Evolutionary conservation across 108 stramenopile species (phyloP).

Genomic region (Nitzschia sp.): DNA sequence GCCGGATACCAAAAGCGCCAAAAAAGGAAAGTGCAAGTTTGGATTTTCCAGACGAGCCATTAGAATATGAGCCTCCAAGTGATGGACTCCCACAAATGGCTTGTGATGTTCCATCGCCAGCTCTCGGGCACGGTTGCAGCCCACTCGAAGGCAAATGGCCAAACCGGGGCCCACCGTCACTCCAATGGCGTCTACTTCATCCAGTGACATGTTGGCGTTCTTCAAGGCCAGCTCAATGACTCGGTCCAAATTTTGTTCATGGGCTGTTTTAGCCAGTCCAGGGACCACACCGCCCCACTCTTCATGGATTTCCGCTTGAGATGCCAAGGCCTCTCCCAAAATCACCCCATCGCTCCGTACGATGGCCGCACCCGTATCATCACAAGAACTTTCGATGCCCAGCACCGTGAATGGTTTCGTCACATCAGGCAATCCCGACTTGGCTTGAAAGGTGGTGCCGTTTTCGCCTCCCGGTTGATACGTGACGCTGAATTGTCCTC

Average conservation of each 20-base stretch:
- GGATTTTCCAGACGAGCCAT: conserved; percentile 80
- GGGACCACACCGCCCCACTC: conserved; percentile 96
- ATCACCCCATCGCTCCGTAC: conserved; percentile 92
- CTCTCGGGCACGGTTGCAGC: conserved; percentile 79
- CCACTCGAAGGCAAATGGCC: conserved; percentile 97
- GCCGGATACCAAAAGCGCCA: conserved; percentile 94
- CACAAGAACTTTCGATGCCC: conserved; percentile 98
- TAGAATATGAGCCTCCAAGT: conserved; percentile 96
- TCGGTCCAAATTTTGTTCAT: conserved; percentile 83
- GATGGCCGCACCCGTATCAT: conserved; percentile 93
- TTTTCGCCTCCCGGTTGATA: conserved; percentile 68
- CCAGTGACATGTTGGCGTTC: conserved; percentile 70
- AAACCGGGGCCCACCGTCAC: conserved; percentile 98
- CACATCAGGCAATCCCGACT: conserved; percentile 65
- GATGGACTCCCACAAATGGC: conserved; percentile 96
- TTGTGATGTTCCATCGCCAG: conserved; percentile 75
- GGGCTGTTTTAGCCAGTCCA: conserved; percentile 86
- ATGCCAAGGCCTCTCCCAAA: conserved; percentile 90
- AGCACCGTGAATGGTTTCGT: conserved; percentile 76
- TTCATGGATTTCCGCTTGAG: conserved; percentile 93
- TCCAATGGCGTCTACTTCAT: conserved; percentile 94
- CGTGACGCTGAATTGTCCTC: conserved; percentile 64
- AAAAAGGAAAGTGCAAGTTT: conserved; percentile 89
- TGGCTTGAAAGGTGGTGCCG: conserved; percentile 58
- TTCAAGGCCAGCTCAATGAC: conserved; percentile 81